Conservation (phyloP, 140 eudicot species). For the Artemisia princeps region DNA sequence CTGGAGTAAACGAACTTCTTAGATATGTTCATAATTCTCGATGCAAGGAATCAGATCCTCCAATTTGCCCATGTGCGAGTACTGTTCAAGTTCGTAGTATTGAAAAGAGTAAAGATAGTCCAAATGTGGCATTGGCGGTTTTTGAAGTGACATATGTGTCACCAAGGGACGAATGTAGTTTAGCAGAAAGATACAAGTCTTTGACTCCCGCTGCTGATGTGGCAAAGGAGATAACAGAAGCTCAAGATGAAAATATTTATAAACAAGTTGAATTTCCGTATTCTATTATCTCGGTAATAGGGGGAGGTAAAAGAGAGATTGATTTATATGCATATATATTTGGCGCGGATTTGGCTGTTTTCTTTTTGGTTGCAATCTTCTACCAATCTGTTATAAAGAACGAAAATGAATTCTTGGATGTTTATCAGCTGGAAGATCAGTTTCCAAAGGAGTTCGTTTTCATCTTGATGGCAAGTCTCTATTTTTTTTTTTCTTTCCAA, state of each 20-base stretch:
- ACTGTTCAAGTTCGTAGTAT: constrained; percentile 89
- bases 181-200: constrained; percentile 58
- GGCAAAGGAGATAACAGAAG: constrained; percentile 73
- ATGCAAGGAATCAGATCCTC: constrained; percentile 57
- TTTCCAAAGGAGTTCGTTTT: constrained; percentile 91
- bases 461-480: constrained; percentile 67
- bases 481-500: background rate
- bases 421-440: constrained; percentile 98
- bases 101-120: constrained; percentile 67
- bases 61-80: constrained; percentile 64
- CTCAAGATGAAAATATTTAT: constrained; percentile 43
- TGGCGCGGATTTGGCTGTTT: constrained; percentile 86
- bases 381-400: constrained; percentile 88
- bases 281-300: constrained; percentile 73
- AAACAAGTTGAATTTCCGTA: constrained; percentile 72
- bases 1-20: constrained; percentile 72
- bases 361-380: constrained; percentile 88
- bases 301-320: constrained; percentile 92
- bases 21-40: constrained; percentile 59
- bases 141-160: constrained; percentile 87
- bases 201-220: constrained; percentile 97
- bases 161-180: constrained; percentile 52
- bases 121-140: constrained; percentile 77
- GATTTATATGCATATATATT: constrained; percentile 93
- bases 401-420: constrained; percentile 80